Evolutionary conservation across 208 protist species (phyloP), one percentile per base, ranked within the genome.

Genomic region (Wallacemonas sp.): DNA sequence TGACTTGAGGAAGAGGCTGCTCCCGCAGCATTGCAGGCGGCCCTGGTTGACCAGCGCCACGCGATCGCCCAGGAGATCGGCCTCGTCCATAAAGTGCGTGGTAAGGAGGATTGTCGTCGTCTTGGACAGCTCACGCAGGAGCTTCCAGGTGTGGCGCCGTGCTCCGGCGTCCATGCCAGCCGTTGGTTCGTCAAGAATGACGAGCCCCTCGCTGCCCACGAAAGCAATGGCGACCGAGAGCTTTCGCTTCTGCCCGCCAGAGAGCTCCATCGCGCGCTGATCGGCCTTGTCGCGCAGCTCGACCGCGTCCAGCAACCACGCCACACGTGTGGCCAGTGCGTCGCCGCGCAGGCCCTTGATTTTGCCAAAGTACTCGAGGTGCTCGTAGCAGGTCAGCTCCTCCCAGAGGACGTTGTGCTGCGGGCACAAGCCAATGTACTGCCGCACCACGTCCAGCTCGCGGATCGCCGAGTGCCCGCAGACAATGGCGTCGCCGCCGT

Each of bases 51-150:
- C 76, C 44, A 99, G 97, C 10, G 81, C 94, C 36, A 99, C 92
- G 26, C 78, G 74, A 65, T 98, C 80, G 29, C 87, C 84, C 10
- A 99, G 82, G 14, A 95, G 65, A 66, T 99, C 97, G 10, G 98
- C 97, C 76, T 99, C 98, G 49, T 99, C 97, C 94, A 99, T 98
- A 72, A 79, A 96, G 72, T 98, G 97, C 25, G 96, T 97, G 36
- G 79, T 91, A 36, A 95, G 68, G 11, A 95, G 66, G 18, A 96
- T 87, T 28, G 83, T 90, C 69, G 62, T 78, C 16, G 50, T 33
- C 32, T 44, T 55, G 61, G 62, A 76, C 74, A 83, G 80, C 28
- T 61, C 52, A 0, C 82, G 69, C 45, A 89, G 63, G 12, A 94
- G 50, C 1, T 57, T 20, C 93, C 92, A 98, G 48, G 88, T 87